phyloP scores from a whole-genome alignment of 257 asterid species.

The Solanum ossicruentum region DNA sequence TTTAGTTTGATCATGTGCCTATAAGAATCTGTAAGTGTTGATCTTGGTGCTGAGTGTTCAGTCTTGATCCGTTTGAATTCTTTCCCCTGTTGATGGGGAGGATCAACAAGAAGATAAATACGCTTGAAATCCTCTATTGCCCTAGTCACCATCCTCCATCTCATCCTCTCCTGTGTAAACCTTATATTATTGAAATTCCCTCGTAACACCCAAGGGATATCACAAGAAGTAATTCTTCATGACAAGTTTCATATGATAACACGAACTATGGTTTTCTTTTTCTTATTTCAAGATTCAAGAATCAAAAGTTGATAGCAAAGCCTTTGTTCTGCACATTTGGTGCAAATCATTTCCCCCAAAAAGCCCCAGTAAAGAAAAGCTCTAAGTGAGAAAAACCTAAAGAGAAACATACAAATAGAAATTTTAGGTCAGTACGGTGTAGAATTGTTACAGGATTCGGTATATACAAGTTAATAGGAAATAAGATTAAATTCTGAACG shows the following conservation, averaged over 20 bases:
- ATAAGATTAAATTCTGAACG: not conserved
- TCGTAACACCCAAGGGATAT: not conserved
- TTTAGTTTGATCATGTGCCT: not conserved
- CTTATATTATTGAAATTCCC: not conserved
- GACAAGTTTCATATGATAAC: not conserved
- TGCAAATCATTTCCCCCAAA: not conserved
- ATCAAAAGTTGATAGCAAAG: not conserved
- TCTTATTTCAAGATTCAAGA: not conserved
- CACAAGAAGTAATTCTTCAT: not conserved
- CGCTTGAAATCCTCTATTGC: not conserved
- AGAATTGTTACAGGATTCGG: not conserved
- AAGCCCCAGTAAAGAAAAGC: not conserved
- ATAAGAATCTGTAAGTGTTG: not conserved
- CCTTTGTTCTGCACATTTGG: not conserved
- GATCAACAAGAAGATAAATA: not conserved
- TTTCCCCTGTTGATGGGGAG: not conserved
- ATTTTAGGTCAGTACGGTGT: not conserved
- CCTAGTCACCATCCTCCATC: not conserved
- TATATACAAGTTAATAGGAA: not conserved
- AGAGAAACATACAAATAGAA: not conserved
- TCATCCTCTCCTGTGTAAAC: not conserved
- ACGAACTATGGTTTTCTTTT: not conserved
- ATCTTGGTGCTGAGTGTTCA: not conserved
- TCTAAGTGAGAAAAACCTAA: not conserved
- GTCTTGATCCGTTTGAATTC: not conserved